These are phyloP conservation scores for Bipolaris cookei DNA, from an alignment of 2,329 filamentous ascomycete genomes.

Conservation along the genomic window DNA sequence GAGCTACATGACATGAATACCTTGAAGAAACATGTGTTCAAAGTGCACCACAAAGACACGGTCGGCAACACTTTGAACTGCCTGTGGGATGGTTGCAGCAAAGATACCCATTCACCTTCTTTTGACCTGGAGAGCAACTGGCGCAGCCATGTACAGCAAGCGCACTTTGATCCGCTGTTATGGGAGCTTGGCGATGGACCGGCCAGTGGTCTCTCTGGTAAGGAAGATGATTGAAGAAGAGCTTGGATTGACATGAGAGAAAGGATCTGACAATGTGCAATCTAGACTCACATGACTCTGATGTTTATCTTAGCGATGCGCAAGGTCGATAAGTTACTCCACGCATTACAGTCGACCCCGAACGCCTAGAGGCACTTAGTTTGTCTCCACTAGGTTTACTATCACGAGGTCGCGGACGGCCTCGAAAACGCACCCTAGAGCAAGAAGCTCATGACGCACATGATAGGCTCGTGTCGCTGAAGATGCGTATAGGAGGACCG, in stretches of 20 bases:
- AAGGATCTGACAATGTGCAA: slow-evolving; percentile 26
- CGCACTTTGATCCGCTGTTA: slow-evolving; percentile 61
- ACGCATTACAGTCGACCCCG: slow-evolving; percentile 38
- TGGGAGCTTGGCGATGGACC: slow-evolving; percentile 67
- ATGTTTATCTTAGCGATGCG: slow-evolving; percentile 57
- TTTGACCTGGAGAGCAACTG: slow-evolving; percentile 54
- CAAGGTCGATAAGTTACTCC: slow-evolving; percentile 58
- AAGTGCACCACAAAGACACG: slow-evolving; percentile 57
- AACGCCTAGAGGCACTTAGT: slow-evolving; percentile 17
- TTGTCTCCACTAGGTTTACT: slow-evolving; percentile 3
- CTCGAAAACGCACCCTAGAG: slow-evolving; percentile 42
- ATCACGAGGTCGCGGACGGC: slow-evolving; percentile 45
- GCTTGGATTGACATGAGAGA: slow-evolving; percentile 12
- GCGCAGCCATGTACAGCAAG: slow-evolving; percentile 58
- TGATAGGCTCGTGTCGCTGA: slow-evolving; percentile 56
- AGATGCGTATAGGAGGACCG: slow-evolving; percentile 58
- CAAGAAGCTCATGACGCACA: slow-evolving; percentile 56
- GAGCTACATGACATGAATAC: slow-evolving; percentile 68
- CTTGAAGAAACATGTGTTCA: slow-evolving; percentile 64
- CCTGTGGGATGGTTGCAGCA: slow-evolving; percentile 54
- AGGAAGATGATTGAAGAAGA: slow-evolving; percentile 43
- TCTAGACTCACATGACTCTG: slow-evolving; percentile 51
- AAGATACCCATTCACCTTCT: slow-evolving; percentile 31
- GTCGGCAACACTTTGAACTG: slow-evolving; percentile 51
- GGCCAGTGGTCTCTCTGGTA: slow-evolving; percentile 61